Evolutionary conservation across 805 yeast species (phyloP).

Genomic region (Wickerhamomyces rabaulensis): DNA sequence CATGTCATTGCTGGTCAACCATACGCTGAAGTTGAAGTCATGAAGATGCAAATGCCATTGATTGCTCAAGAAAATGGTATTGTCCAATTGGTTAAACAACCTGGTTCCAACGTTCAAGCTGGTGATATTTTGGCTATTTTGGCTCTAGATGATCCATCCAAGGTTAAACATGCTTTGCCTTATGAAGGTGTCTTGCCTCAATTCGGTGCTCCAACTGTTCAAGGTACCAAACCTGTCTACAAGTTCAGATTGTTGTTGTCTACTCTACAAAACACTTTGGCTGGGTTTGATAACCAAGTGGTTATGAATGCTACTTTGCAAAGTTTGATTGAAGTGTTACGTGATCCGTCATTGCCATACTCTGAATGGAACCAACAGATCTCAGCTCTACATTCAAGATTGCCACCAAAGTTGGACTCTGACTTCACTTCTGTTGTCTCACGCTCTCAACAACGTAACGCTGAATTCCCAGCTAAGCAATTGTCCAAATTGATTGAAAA

Average conservation of each 20-base stretch:
- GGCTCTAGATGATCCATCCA: slow-evolving; percentile 92
- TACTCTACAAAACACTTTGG: slow-evolving; percentile 71
- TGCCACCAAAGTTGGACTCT: slow-evolving; percentile 73
- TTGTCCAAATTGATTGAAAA: slow-evolving; percentile 67
- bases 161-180: slow-evolving; percentile 94
- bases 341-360: slow-evolving; percentile 80
- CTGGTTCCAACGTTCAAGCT: slow-evolving; percentile 94
- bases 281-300: slow-evolving; percentile 94
- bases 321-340: slow-evolving; percentile 64
- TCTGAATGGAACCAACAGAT: slow-evolving; percentile 85
- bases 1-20: slow-evolving; percentile 89
- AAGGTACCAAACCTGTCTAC: slow-evolving; percentile 82
- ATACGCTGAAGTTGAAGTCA: slow-evolving; percentile 97
- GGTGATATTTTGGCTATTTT: slow-evolving; percentile 96
- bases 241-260: slow-evolving; percentile 53
- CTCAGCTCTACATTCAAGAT: slow-evolving; percentile 88
- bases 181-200: slow-evolving; percentile 92
- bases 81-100: slow-evolving; percentile 91
- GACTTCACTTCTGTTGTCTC: slow-evolving; percentile 60
- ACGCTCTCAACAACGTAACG: slow-evolving; percentile 57
- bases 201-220: slow-evolving; percentile 74
- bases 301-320: slow-evolving; percentile 82
- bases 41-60: slow-evolving; percentile 99
- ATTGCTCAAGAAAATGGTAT: slow-evolving; percentile 91
- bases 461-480: slow-evolving; percentile 92